Evolutionary conservation across 2,329 filamentous ascomycete genomes (phyloP).

Genomic region (Colletotrichum tropicicola): DNA sequence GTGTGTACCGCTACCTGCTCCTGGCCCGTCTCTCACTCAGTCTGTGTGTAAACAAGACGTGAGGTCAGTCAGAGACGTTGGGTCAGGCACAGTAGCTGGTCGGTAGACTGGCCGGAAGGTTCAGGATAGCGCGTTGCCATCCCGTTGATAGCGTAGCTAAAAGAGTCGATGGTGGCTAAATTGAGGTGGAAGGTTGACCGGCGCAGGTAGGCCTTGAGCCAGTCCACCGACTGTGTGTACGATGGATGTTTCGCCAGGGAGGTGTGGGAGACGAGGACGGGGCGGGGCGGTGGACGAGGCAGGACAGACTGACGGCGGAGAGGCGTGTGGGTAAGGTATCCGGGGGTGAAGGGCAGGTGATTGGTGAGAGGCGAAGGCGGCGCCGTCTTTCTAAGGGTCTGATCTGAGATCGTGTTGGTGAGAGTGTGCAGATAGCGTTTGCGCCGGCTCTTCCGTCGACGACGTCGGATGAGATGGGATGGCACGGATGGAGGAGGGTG

Average conservation of each 20-base stretch:
- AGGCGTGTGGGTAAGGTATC: constrained; percentile 28
- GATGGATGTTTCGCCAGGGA: constrained; percentile 24
- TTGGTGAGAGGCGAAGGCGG: background rate
- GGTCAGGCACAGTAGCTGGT: constrained; percentile 3
- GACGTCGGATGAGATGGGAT: background rate
- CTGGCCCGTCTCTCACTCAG: constrained; percentile 1
- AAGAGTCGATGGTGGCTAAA: constrained; percentile 3
- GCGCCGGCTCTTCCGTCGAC: background rate
- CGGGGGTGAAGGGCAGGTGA: constrained; percentile 18
- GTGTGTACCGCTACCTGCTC: constrained; percentile 1
- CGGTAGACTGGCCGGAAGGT: constrained; percentile 3
- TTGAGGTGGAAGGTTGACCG: background rate
- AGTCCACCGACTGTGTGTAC: background rate
- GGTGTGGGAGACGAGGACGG: background rate
- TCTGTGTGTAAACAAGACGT: background rate
- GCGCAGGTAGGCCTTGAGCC: constrained; percentile 14
- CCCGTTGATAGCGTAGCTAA: constrained; percentile 22
- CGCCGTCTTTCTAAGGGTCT: constrained; percentile 9
- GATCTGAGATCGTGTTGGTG: constrained; percentile 4
- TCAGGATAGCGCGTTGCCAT: constrained; percentile 19
- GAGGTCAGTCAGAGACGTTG: background rate
- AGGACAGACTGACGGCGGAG: background rate
- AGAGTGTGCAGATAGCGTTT: constrained; percentile 21
- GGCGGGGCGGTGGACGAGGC: background rate
- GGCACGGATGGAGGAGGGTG: constrained; percentile 1